phyloP scores from a whole-genome alignment of 164 flowering plant genomes.

The Houttuynia cordata region DNA sequence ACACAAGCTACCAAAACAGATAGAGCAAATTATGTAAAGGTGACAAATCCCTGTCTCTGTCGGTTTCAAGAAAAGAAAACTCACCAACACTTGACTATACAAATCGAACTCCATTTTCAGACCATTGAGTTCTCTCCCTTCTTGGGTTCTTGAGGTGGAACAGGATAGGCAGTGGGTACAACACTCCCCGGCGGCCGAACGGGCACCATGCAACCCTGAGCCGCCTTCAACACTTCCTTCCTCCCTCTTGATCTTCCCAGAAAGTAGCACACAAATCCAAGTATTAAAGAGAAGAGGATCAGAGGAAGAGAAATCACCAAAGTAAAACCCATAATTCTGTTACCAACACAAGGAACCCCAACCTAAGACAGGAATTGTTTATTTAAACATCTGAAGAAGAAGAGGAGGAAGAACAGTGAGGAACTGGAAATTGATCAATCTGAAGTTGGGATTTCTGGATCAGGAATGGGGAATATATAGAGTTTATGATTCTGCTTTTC shows the following conservation, averaged over 20 bases:
- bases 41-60: no score
- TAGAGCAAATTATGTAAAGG: no score
- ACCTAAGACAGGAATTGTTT: neutral
- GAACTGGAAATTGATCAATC: neutral
- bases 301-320: conserved; percentile 58
- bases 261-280: conserved; percentile 61
- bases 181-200: conserved; percentile 30
- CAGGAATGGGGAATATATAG: no score
- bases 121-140: conserved; percentile 7
- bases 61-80: neutral
- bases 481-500: no score
- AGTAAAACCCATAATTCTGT: conserved; percentile 44
- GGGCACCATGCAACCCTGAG: conserved; percentile 40
- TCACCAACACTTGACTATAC: neutral
- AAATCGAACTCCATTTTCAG: neutral
- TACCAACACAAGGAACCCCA: neutral
- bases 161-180: conserved; percentile 9
- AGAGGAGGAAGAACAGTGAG: neutral
- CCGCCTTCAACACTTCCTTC: conserved; percentile 23
- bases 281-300: conserved; percentile 34
- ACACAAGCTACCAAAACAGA: no score
- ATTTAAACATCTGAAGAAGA: no score
- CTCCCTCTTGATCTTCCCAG: conserved; percentile 48
- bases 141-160: conserved; percentile 7
- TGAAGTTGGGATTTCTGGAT: no score